These are phyloP conservation scores for Verbascum thapsus DNA, from an alignment of 257 asterid genomes.

Conservation along the genomic window DNA sequence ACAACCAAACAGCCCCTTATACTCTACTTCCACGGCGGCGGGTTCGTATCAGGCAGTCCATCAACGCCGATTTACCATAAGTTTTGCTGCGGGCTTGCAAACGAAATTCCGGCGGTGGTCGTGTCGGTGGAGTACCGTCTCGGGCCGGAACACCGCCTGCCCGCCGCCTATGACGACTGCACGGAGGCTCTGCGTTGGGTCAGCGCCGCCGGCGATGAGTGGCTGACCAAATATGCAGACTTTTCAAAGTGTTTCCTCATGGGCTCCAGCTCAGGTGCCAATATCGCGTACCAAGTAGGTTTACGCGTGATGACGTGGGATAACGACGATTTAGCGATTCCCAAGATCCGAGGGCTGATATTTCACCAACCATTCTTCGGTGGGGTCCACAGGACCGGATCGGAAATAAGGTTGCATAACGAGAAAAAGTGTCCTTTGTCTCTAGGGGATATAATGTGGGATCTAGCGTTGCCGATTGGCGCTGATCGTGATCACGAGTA, in stretches of 20 bases:
- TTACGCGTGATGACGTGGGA: neutral
- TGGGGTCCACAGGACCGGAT: slow-evolving; percentile 18
- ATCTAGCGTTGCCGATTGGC: slow-evolving; percentile 22
- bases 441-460: slow-evolving; percentile 26
- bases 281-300: slow-evolving; percentile 23
- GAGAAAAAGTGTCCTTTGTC: slow-evolving; percentile 4
- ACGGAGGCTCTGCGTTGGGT: slow-evolving; percentile 37
- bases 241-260: slow-evolving; percentile 24
- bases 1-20: slow-evolving; percentile 44
- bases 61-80: slow-evolving; percentile 30
- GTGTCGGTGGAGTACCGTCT: slow-evolving; percentile 57
- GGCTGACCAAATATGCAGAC: slow-evolving; percentile 34
- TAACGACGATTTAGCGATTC: neutral
- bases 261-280: slow-evolving; percentile 45
- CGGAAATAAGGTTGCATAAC: slow-evolving; percentile 10
- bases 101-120: slow-evolving; percentile 35
- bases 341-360: slow-evolving; percentile 23
- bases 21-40: slow-evolving; percentile 57
- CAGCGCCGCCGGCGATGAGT: slow-evolving; percentile 32
- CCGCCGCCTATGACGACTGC: slow-evolving; percentile 46
- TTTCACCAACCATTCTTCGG: slow-evolving; percentile 26
- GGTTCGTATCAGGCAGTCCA: slow-evolving; percentile 45
- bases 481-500: slow-evolving; percentile 33
- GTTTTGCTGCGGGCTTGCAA: slow-evolving; percentile 41
- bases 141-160: slow-evolving; percentile 52